Conservation (phyloP, 1,284 basidiomycete genomes). For the Agroathelia rolfsii region DNA sequence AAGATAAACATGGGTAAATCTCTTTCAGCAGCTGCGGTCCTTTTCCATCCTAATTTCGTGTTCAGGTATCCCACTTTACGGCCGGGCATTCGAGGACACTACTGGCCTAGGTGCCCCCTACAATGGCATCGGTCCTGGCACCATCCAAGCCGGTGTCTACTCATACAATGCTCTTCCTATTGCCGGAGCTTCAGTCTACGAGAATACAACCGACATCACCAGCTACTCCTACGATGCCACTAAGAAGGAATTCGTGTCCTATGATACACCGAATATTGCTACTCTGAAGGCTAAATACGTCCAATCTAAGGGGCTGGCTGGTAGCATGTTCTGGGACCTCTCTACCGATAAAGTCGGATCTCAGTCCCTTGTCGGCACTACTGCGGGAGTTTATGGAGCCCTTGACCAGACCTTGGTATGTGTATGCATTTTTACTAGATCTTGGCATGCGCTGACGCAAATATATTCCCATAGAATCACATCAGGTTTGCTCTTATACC, state of each 20-base stretch:
- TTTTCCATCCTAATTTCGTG: no score
- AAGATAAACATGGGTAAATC: constrained; percentile 72
- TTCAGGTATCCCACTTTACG: constrained; percentile 74
- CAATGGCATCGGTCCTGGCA: constrained; percentile 69
- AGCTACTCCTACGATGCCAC: constrained; percentile 70
- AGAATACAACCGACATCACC: constrained; percentile 67
- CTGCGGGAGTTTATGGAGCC: constrained; percentile 34
- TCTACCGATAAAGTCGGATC: constrained; percentile 53
- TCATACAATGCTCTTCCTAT: constrained; percentile 72
- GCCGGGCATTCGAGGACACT: constrained; percentile 76
- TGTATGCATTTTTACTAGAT: not conserved
- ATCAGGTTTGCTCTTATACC: constrained; percentile 31
- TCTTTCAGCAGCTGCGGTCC: constrained; percentile 4
- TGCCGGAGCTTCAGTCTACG: constrained; percentile 53
- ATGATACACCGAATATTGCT: constrained; percentile 73
- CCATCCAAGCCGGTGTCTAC: constrained; percentile 59
- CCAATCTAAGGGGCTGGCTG: constrained; percentile 50
- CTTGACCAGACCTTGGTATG: constrained; percentile 46
- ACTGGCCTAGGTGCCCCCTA: constrained; percentile 68
- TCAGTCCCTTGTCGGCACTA: constrained; percentile 45
- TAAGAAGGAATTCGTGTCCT: constrained; percentile 60
- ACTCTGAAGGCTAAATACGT: constrained; percentile 73
- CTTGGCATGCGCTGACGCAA: not conserved
- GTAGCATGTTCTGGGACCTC: constrained; percentile 79
- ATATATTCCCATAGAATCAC: constrained; percentile 43